These are phyloP conservation scores for Zhuliangozyma parablackwelliae DNA, from an alignment of 1,139 yeast genomes.

Conservation along the genomic window DNA sequence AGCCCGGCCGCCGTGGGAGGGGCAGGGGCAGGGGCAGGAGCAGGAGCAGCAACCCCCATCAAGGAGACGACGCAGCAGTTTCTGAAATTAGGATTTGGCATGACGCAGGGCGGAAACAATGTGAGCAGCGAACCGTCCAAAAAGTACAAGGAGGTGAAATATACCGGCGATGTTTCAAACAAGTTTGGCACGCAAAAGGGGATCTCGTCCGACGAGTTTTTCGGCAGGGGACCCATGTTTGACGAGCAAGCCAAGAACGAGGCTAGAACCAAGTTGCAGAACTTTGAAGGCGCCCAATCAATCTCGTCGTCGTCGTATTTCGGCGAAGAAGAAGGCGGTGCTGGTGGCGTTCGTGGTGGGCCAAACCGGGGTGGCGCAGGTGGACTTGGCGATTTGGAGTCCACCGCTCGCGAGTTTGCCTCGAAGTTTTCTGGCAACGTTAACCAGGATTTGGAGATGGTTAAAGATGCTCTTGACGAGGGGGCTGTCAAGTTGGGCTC, in stretches of 20 bases:
- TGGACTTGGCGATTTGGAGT: conserved; percentile 42
- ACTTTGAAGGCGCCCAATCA: conserved; percentile 81
- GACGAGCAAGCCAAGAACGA: conserved; percentile 77
- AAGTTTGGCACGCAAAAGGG: conserved; percentile 90
- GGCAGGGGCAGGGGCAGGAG: conserved; percentile 10
- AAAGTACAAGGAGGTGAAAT: conserved; percentile 46
- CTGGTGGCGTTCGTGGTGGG: conserved; percentile 20
- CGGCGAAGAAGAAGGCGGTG: conserved; percentile 62
- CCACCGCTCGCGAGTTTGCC: conserved; percentile 64
- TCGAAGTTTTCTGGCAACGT: conserved; percentile 67
- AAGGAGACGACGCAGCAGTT: conserved; percentile 66
- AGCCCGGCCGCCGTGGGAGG: too few relatives aligned
- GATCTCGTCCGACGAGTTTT: conserved; percentile 90
- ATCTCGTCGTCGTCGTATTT: conserved; percentile 91
- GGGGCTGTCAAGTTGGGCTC: conserved; percentile 89
- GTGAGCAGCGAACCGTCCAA: conserved; percentile 29
- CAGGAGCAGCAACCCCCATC: conserved; percentile 24
- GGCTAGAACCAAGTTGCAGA: conserved; percentile 72
- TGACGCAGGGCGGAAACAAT: conserved; percentile 50
- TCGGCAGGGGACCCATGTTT: conserved; percentile 78
- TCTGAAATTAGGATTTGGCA: conserved; percentile 82
- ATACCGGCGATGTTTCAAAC: conserved; percentile 68
- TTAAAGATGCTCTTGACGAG: conserved; percentile 90
- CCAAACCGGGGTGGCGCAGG: conserved; percentile 20
- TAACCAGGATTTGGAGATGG: conserved; percentile 80